Evolutionary conservation across 139 green algal genomes (phyloP), one percentile per base, ranked within the genome.

Genomic region (Pycnococcus provasolii): DNA sequence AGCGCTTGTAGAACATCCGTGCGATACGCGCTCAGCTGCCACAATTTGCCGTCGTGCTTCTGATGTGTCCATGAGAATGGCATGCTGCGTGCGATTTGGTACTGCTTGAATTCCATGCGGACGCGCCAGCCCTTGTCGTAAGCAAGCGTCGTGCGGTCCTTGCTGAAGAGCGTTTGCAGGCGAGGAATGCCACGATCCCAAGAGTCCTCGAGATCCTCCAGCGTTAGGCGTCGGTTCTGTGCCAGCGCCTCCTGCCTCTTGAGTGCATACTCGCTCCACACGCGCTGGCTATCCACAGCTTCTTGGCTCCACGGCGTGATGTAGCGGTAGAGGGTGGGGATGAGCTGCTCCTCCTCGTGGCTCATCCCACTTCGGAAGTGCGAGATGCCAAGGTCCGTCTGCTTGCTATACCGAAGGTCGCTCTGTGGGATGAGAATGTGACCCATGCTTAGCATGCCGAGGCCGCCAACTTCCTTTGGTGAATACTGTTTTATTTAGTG

Each of bases 121-220:
- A 99, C 87, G 58, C 94, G 87, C 94, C 94, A 99, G 26, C 94
- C 94, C 70, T 96, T 95, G 85, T 99, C 94, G 75, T 97, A 99
- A 0, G 89, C 89, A 66, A 99, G 85, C 45, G 94, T 99, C 85
- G 98, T 91, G 1, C 94, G 79, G 80, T 99, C 94, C 83, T 95
- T 94, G 73, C 97, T 90, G 83, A 99, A 99, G 43, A 99, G 88
- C 42, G 94, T 99, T 84, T 99, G 98, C 87, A 99, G 97, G 70
- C 94, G 83, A 0, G 94, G 94, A 70, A 99, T 96, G 60, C 94
- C 94, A 53, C 94, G 85, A 84, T 99, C 94, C 94, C 94, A 99
- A 42, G 73, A 87, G 79, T 99, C 94, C 57, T 83, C 78, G 45
- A 81, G 72, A 70, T 85, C 78, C 66, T 82, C 77, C 26, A 84